These are phyloP conservation scores for Tuctoria greenei DNA, from an alignment of 176 grass and related monocot genomes.

Conservation along the genomic window DNA sequence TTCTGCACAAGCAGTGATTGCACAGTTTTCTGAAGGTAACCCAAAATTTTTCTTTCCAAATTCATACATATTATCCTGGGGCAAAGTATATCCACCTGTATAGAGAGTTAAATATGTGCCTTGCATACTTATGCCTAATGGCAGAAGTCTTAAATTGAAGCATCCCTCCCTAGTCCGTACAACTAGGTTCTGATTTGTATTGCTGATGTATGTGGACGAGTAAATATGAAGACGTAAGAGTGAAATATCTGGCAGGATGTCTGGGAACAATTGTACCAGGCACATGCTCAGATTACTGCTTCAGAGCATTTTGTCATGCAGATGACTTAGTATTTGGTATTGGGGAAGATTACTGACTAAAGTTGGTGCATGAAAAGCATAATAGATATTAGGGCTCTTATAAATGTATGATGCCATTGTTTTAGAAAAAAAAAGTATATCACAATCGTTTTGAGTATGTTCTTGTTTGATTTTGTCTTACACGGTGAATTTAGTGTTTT, in stretches of 20 bases:
- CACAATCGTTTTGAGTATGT: neutral
- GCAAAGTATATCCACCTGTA: slow-evolving; percentile 9
- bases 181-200: neutral
- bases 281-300: slow-evolving; percentile 16
- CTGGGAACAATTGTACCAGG: neutral
- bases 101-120: neutral
- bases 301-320: slow-evolving; percentile 11
- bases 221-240: slow-evolving; percentile 14
- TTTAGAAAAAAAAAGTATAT: neutral
- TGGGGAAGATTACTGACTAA: slow-evolving; percentile 17
- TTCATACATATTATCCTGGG: slow-evolving; percentile 24
- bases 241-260: slow-evolving; percentile 18
- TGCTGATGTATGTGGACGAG: neutral
- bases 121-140: slow-evolving; percentile 9
- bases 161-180: neutral
- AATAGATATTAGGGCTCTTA: neutral
- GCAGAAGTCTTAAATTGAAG: neutral
- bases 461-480: neutral
- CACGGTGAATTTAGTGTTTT: neutral
- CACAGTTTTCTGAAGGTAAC: slow-evolving; percentile 80
- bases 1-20: slow-evolving; percentile 81
- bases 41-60: neutral
- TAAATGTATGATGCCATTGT: neutral
- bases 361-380: neutral
- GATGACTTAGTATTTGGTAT: neutral